These are phyloP conservation scores for Erysimum cheiranthoides DNA, from an alignment of 345 rosid genomes.

Conservation along the genomic window DNA sequence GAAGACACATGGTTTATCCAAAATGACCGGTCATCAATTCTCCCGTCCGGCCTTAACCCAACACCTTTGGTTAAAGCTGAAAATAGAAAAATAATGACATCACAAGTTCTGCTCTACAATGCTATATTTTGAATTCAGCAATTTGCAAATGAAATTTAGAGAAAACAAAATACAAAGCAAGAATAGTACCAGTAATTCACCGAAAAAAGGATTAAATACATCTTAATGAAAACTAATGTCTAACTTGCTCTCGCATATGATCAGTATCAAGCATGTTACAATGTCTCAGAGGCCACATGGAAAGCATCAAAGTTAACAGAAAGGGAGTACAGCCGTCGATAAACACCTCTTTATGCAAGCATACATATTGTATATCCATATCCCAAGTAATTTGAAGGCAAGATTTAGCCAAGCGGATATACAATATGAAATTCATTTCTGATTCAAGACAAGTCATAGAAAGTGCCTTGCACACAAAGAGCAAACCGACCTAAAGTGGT, in stretches of 20 bases:
- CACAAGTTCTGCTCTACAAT: conserved; percentile 11
- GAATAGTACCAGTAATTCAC: not conserved
- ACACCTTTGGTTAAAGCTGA: conserved; percentile 85
- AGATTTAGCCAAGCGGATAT: not conserved
- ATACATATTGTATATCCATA: not conserved
- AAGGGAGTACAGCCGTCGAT: not conserved
- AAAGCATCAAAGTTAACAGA: conserved; percentile 7
- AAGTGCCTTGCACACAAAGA: conserved; percentile 1
- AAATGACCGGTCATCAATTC: conserved; percentile 88
- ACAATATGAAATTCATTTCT: not conserved
- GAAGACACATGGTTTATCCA: conserved; percentile 83
- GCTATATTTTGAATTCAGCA: conserved; percentile 7
- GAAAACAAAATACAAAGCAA: conserved; percentile 14
- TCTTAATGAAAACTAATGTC: conserved; percentile 1
- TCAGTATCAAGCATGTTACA: conserved; percentile 17
- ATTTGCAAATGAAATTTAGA: not conserved
- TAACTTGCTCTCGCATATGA: conserved; percentile 21
- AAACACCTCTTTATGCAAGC: not conserved
- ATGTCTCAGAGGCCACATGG: conserved; percentile 4
- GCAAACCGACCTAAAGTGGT: conserved; percentile 9
- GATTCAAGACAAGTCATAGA: conserved; percentile 10
- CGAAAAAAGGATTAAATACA: conserved; percentile 1
- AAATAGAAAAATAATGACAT: conserved; percentile 31
- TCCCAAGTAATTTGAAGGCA: not conserved
- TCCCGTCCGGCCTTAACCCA: conserved; percentile 78